Conservation (phyloP, 2,329 filamentous ascomycete species). For the Penicillium brevicompactum region DNA sequence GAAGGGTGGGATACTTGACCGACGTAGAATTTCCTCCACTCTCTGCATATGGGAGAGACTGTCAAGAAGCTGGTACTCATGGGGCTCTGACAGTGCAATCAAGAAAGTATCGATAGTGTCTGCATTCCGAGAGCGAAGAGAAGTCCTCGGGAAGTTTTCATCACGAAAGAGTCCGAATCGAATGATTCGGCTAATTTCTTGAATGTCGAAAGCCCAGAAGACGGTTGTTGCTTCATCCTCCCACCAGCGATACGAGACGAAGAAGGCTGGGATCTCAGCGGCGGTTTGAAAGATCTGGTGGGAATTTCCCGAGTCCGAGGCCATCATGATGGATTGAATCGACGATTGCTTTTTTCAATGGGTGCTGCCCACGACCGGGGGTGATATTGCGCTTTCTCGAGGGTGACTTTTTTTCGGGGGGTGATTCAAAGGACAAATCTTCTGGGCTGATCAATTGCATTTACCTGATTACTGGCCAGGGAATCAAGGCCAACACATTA, state of each 20-base stretch:
- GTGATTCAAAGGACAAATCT: slow-evolving; percentile 11
- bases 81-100: slow-evolving; percentile 28
- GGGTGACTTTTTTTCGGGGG: neutral
- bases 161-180: slow-evolving; percentile 42
- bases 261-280: slow-evolving; percentile 36
- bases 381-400: neutral
- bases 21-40: slow-evolving; percentile 42
- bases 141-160: slow-evolving; percentile 36
- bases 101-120: slow-evolving; percentile 38
- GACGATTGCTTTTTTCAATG: slow-evolving; percentile 11
- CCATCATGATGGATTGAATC: neutral
- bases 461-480: slow-evolving; percentile 13
- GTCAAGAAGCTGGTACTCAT: slow-evolving; percentile 28
- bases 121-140: slow-evolving; percentile 36
- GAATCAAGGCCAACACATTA: slow-evolving; percentile 15
- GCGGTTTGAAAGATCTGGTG: slow-evolving; percentile 34
- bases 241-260: slow-evolving; percentile 42
- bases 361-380: neutral
- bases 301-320: slow-evolving; percentile 19
- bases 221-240: slow-evolving; percentile 43
- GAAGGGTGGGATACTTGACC: slow-evolving; percentile 29
- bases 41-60: slow-evolving; percentile 40
- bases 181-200: slow-evolving; percentile 40
- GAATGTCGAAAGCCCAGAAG: slow-evolving; percentile 42
- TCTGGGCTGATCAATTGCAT: slow-evolving; percentile 20